Conservation (phyloP, 2,329 filamentous ascomycete species). For the Cercospora sesami region DNA sequence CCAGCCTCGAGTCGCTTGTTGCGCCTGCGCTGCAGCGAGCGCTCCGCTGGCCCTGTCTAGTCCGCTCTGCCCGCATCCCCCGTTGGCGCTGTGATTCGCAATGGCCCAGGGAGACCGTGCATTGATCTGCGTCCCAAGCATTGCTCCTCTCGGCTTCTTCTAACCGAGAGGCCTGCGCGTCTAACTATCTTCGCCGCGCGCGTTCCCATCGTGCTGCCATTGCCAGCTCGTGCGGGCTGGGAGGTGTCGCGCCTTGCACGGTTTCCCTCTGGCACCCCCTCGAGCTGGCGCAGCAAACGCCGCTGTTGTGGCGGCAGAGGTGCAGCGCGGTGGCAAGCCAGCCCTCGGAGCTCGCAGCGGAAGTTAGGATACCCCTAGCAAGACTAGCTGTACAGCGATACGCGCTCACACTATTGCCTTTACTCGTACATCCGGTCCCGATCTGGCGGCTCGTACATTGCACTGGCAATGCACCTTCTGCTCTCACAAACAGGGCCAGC, state of each 20-base stretch:
- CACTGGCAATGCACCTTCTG: neutral
- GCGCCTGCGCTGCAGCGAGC: neutral
- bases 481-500: neutral
- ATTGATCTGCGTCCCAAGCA: constrained; percentile 12
- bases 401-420: neutral
- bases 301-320: neutral
- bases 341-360: neutral
- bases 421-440: neutral
- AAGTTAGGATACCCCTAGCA: neutral
- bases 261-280: neutral
- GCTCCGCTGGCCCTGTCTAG: constrained; percentile 7
- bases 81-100: constrained; percentile 8
- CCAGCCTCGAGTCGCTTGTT: neutral
- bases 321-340: neutral
- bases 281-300: neutral
- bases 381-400: neutral
- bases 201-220: neutral
- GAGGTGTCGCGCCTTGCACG: neutral
- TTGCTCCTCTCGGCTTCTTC: constrained; percentile 12
- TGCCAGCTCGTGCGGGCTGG: neutral
- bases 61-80: constrained; percentile 8
- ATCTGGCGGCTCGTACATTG: neutral
- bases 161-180: constrained; percentile 7
- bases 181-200: neutral
- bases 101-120: constrained; percentile 8